Conservation (phyloP, 2,329 filamentous ascomycete genomes). For the Diaporthe vexans region DNA sequence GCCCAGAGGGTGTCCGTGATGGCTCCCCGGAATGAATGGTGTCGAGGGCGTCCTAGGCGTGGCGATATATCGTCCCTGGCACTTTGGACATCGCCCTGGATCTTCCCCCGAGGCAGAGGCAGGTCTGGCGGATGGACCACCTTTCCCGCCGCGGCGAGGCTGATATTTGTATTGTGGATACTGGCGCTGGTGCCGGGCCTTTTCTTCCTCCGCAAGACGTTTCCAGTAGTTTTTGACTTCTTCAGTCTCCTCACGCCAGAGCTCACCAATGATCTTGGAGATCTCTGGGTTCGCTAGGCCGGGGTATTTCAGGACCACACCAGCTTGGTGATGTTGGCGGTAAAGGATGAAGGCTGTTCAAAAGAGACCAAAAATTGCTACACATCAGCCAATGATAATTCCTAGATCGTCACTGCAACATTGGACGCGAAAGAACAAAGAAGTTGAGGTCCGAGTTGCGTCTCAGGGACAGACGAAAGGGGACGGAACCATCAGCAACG, state of each 20-base stretch:
- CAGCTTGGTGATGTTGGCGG: slow-evolving; percentile 90
- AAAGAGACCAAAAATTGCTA: slow-evolving; percentile 38
- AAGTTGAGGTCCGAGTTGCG: slow-evolving; percentile 37
- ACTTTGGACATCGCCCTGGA: slow-evolving; percentile 76
- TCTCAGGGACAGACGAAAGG: slow-evolving; percentile 42
- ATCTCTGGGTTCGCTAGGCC: slow-evolving; percentile 95
- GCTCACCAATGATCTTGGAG: slow-evolving; percentile 94
- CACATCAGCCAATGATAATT: slow-evolving; percentile 27
- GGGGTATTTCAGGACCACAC: slow-evolving; percentile 86
- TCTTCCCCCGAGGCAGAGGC: slow-evolving; percentile 60
- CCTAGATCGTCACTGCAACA: slow-evolving; percentile 23
- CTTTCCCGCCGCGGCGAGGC: slow-evolving; percentile 75
- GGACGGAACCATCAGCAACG: neutral
- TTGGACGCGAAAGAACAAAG: slow-evolving; percentile 41
- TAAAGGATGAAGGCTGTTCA: slow-evolving; percentile 93
- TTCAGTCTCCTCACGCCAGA: slow-evolving; percentile 85
- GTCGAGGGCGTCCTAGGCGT: slow-evolving; percentile 72
- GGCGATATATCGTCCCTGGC: slow-evolving; percentile 76
- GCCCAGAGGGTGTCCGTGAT: slow-evolving; percentile 19
- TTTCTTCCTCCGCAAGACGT: slow-evolving; percentile 91
- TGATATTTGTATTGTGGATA: slow-evolving; percentile 97
- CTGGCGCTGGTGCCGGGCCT: slow-evolving; percentile 86
- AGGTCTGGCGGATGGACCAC: slow-evolving; percentile 46
- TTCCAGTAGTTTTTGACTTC: slow-evolving; percentile 90
- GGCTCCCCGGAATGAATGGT: slow-evolving; percentile 51